Conservation (phyloP, 352 stramenopile genomes). For the Proteromonas lacertae region DNA sequence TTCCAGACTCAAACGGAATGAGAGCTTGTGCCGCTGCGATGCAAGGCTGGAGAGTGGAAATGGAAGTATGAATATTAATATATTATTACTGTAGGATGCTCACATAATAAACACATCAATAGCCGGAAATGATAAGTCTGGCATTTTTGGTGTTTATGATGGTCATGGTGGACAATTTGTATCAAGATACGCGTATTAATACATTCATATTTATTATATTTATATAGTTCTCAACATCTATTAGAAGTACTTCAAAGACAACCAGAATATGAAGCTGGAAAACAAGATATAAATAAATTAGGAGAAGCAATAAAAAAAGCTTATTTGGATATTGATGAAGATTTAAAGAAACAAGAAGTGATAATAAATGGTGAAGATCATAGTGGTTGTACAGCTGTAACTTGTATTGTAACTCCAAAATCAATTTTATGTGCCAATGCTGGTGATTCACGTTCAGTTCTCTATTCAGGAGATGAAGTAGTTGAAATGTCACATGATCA, state of each 20-base stretch:
- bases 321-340: constrained; percentile 10
- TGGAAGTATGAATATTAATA: constrained; percentile 16
- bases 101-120: not conserved
- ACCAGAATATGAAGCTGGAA: not conserved
- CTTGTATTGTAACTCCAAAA: constrained; percentile 23
- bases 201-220: constrained; percentile 9
- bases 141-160: constrained; percentile 6
- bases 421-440: constrained; percentile 36
- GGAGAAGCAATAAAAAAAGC: constrained; percentile 7
- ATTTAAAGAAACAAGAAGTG: constrained; percentile 4
- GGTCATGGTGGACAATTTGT: constrained; percentile 16
- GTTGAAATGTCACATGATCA: constrained; percentile 24
- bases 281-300: constrained; percentile 2
- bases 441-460: constrained; percentile 31
- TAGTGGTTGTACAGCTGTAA: constrained; percentile 27
- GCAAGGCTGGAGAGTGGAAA: constrained; percentile 17
- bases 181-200: constrained; percentile 10
- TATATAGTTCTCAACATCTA: constrained; percentile 7
- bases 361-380: constrained; percentile 5
- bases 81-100: constrained; percentile 1
- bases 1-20: not conserved
- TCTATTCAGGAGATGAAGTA: constrained; percentile 14
- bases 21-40: not conserved
- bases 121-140: not conserved
- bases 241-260: not conserved